phyloP scores from a whole-genome alignment of 768 basidiomycete genomes.

The Phanerodontia chrysosporium region DNA sequence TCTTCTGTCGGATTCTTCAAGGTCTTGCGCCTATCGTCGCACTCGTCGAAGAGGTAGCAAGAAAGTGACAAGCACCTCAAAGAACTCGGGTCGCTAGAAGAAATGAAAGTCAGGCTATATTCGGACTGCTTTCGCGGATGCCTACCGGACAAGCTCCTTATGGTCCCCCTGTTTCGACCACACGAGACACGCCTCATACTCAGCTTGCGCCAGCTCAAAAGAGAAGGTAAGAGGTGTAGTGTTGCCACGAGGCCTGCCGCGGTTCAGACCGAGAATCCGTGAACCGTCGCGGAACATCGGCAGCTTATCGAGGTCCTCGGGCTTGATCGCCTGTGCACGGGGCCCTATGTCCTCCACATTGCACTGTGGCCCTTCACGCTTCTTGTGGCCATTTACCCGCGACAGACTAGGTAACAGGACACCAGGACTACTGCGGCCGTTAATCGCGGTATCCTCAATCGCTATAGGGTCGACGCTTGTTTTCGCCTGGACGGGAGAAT shows the following conservation, averaged over 20 bases:
- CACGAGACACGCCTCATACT: constrained; percentile 2
- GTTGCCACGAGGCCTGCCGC: not conserved
- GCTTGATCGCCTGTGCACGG: not conserved
- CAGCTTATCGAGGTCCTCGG: not conserved
- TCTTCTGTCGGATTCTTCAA: not conserved
- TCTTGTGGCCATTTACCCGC: not conserved
- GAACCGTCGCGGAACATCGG: not conserved
- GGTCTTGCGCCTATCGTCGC: not conserved
- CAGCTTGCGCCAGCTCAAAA: constrained; percentile 13
- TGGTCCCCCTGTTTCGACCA: constrained; percentile 9
- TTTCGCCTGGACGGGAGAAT: not conserved
- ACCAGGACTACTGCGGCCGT: not conserved
- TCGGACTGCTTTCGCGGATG: not conserved
- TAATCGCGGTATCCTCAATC: too few species aligned
- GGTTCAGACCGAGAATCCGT: not conserved
- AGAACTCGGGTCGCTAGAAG: constrained; percentile 9
- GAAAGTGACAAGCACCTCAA: constrained; percentile 16
- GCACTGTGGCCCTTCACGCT: not conserved
- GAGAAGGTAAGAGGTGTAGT: not conserved
- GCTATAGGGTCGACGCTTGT: not conserved
- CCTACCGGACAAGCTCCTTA: constrained; percentile 6
- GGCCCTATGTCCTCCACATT: not conserved
- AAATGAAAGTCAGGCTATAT: not conserved
- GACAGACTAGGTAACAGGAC: not conserved
- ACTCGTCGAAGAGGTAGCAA: constrained; percentile 9